phyloP scores from a whole-genome alignment of 169 alveolate genomes.

The Theileria orientalis region DNA sequence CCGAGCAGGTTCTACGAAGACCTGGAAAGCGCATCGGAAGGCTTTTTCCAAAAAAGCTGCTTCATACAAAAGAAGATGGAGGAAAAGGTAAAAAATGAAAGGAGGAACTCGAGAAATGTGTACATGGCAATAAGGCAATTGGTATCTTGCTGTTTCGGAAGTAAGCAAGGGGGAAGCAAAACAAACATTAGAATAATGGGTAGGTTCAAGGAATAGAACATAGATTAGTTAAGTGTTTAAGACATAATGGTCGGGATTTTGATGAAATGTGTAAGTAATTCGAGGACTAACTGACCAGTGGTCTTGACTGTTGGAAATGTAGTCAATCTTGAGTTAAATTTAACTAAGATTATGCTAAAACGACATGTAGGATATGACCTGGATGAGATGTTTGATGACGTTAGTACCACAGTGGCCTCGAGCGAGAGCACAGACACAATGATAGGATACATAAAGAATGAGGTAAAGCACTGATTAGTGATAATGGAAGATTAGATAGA shows the following conservation, averaged over 20 bases:
- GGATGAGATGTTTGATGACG: conserved; percentile 14
- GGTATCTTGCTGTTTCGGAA: conserved; percentile 52
- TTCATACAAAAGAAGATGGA: neutral
- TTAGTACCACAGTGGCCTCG: conserved; percentile 18
- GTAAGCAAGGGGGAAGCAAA: neutral
- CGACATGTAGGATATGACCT: conserved; percentile 46
- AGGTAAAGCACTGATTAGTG: neutral
- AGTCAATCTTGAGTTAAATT: too few relatives aligned
- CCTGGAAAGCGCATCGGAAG: conserved; percentile 64
- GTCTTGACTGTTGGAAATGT: too few relatives aligned
- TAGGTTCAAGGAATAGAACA: too few relatives aligned
- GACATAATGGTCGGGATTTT: too few relatives aligned
- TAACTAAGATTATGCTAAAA: too few relatives aligned
- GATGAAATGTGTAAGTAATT: too few relatives aligned
- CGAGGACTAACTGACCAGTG: too few relatives aligned
- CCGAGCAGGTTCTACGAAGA: conserved; percentile 54
- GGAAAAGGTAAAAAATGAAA: neutral
- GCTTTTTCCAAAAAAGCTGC: conserved; percentile 36
- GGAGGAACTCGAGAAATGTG: neutral
- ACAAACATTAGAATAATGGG: conserved; percentile 31
- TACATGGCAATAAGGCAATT: conserved; percentile 12
- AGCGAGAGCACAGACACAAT: neutral
- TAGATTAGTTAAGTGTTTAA: too few relatives aligned
- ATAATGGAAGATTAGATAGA: too few relatives aligned
- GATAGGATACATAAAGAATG: conserved; percentile 4